These are phyloP conservation scores for Penicillium steckii DNA, from an alignment of 495 filamentous ascomycete species.

Conservation along the genomic window DNA sequence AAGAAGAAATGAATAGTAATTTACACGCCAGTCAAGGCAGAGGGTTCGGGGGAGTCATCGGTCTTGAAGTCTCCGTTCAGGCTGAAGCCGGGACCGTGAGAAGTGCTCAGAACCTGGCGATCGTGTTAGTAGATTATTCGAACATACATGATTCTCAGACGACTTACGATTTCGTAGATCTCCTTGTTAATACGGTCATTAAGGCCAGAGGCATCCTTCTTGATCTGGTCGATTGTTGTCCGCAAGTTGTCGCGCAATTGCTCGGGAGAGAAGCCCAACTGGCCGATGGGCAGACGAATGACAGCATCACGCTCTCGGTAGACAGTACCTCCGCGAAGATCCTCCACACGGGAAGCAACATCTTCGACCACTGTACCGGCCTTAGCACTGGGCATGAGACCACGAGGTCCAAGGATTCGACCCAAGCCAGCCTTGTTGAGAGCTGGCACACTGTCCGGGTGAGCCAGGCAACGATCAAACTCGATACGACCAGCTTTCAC, in stretches of 20 bases:
- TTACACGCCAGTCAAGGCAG: conserved; percentile 42
- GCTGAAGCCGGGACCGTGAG: conserved; percentile 79
- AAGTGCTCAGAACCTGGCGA: conserved; percentile 80
- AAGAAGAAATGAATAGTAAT: conserved; percentile 36
- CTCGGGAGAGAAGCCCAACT: conserved; percentile 85
- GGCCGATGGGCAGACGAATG: conserved; percentile 83
- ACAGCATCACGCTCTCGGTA: conserved; percentile 86
- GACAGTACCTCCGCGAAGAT: conserved; percentile 77
- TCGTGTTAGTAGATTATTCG: conserved; percentile 7
- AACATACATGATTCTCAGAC: not conserved
- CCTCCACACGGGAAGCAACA: conserved; percentile 64
- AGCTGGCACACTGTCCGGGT: conserved; percentile 67
- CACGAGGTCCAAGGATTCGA: conserved; percentile 79
- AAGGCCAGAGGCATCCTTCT: conserved; percentile 68
- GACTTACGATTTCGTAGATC: conserved; percentile 79
- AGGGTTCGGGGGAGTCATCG: conserved; percentile 53
- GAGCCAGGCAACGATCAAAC: conserved; percentile 88
- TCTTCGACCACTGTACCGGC: conserved; percentile 82
- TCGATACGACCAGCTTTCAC: conserved; percentile 72
- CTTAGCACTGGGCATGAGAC: conserved; percentile 90
- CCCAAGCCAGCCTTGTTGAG: conserved; percentile 77
- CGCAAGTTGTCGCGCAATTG: conserved; percentile 83
- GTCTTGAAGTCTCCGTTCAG: conserved; percentile 74
- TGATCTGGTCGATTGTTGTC: conserved; percentile 70
- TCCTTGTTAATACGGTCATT: conserved; percentile 76